These are phyloP conservation scores for Conringia planisiliqua DNA, from an alignment of 345 rosid genomes.

Conservation along the genomic window DNA sequence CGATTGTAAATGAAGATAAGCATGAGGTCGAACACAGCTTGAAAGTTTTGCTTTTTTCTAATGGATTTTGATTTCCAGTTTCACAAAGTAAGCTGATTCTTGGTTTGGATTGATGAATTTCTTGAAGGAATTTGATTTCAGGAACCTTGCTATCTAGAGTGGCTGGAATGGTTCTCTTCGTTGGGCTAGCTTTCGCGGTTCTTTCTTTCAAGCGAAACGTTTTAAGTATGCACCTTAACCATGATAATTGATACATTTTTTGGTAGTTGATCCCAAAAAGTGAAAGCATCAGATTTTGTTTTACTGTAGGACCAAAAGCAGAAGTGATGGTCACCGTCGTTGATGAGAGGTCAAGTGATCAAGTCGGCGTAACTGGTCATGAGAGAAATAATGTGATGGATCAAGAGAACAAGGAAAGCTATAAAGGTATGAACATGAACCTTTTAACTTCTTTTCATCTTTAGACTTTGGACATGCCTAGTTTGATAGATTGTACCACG, in stretches of 20 bases:
- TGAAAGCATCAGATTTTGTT: background rate
- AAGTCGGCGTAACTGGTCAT: slow-evolving; percentile 17
- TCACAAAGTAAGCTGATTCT: slow-evolving; percentile 4
- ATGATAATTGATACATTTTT: background rate
- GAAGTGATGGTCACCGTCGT: slow-evolving; percentile 51
- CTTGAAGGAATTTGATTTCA: slow-evolving; percentile 54
- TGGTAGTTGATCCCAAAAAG: background rate
- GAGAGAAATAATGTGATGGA: slow-evolving; percentile 14
- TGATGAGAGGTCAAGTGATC: slow-evolving; percentile 32
- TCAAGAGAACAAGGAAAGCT: slow-evolving; percentile 30
- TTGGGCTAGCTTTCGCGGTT: slow-evolving; percentile 59
- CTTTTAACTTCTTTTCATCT: slow-evolving; percentile 18
- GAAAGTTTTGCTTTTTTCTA: background rate
- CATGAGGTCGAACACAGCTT: too few species aligned
- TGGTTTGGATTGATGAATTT: slow-evolving; percentile 46
- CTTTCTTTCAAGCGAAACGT: slow-evolving; percentile 47
- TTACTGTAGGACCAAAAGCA: slow-evolving; percentile 47
- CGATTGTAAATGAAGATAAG: too few species aligned
- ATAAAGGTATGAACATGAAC: slow-evolving; percentile 32
- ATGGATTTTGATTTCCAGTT: background rate
- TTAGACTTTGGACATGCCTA: background rate
- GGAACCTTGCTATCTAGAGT: slow-evolving; percentile 62
- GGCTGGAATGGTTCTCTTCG: slow-evolving; percentile 57
- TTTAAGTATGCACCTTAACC: slow-evolving; percentile 40
- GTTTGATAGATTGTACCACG: background rate